These are phyloP conservation scores for Leptoxyphium fumago DNA, from an alignment of 2,329 filamentous ascomycete genomes.

Conservation along the genomic window DNA sequence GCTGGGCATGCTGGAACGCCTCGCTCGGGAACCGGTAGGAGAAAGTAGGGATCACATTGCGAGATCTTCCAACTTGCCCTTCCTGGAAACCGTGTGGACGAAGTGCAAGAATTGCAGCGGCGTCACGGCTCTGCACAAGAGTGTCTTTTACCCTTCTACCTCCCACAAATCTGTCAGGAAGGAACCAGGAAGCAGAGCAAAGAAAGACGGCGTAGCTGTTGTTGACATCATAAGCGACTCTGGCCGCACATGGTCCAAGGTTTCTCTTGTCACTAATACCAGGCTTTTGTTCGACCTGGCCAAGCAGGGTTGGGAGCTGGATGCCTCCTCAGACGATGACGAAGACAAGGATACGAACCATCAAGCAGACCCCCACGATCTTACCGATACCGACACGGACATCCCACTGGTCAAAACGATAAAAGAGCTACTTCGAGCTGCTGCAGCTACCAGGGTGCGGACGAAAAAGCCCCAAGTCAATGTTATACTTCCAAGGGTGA, in stretches of 20 bases:
- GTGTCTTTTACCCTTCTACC: slow-evolving; percentile 22
- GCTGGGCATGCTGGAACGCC: slow-evolving; percentile 16
- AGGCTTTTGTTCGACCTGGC: slow-evolving; percentile 53
- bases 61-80: slow-evolving; percentile 51
- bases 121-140: slow-evolving; percentile 42
- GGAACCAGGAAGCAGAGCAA: slow-evolving; percentile 20
- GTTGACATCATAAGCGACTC: slow-evolving; percentile 51
- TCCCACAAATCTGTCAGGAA: neutral
- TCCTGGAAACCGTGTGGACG: slow-evolving; percentile 49
- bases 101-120: slow-evolving; percentile 43
- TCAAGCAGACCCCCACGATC: slow-evolving; percentile 20
- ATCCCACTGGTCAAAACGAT: slow-evolving; percentile 47
- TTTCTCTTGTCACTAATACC: slow-evolving; percentile 50
- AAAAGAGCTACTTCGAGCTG: slow-evolving; percentile 42
- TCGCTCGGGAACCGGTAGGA: slow-evolving; percentile 10
- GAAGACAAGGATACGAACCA: slow-evolving; percentile 23
- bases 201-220: slow-evolving; percentile 32
- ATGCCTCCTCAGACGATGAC: slow-evolving; percentile 31
- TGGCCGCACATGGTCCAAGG: slow-evolving; percentile 53
- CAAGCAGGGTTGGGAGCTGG: slow-evolving; percentile 49
- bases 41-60: slow-evolving; percentile 36
- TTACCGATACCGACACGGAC: slow-evolving; percentile 35
- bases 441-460: slow-evolving; percentile 40
- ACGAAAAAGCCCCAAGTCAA: slow-evolving; percentile 46
- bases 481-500: slow-evolving; percentile 47